Conservation (phyloP, 108 stramenopile genomes). For the Discostella pseudostelligera region DNA sequence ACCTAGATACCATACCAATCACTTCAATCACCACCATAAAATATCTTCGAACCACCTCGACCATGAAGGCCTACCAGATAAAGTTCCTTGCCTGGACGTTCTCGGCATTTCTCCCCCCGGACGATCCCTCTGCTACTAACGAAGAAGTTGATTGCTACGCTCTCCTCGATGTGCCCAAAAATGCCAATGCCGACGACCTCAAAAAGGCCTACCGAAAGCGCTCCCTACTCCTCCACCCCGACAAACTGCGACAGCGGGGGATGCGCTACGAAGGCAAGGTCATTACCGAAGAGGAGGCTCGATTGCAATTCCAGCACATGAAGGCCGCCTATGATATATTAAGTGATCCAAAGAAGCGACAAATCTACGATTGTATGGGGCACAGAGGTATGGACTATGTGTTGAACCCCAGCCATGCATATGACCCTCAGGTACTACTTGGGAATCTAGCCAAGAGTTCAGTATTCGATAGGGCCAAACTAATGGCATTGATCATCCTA, state of each 20-base stretch:
- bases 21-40: too few species aligned
- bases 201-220: slow-evolving; percentile 80
- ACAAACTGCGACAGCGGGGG: slow-evolving; percentile 80
- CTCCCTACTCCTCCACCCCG: slow-evolving; percentile 74
- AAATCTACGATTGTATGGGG: slow-evolving; percentile 53
- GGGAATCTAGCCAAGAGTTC: slow-evolving; percentile 64
- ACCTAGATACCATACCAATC: too few species aligned
- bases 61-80: slow-evolving; percentile 49
- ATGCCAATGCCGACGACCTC: slow-evolving; percentile 66
- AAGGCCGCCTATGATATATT: slow-evolving; percentile 76
- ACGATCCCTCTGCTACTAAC: slow-evolving; percentile 39
- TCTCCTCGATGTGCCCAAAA: slow-evolving; percentile 51
- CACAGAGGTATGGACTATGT: slow-evolving; percentile 44
- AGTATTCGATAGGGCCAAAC: slow-evolving; percentile 52
- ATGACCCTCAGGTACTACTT: slow-evolving; percentile 56
- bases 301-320: slow-evolving; percentile 63
- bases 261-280: slow-evolving; percentile 40
- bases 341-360: slow-evolving; percentile 57
- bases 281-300: slow-evolving; percentile 59
- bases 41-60: neutral
- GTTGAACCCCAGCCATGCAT: slow-evolving; percentile 40
- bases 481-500: slow-evolving; percentile 52
- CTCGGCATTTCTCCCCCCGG: slow-evolving; percentile 67
- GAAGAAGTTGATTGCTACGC: slow-evolving; percentile 60
- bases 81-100: slow-evolving; percentile 57